Percentiles rank a stretch among this genome's conserved stretches.
phyloP scores from a whole-genome alignment of 208 protist species.

The Acanthamoeba triangularis region DNA sequence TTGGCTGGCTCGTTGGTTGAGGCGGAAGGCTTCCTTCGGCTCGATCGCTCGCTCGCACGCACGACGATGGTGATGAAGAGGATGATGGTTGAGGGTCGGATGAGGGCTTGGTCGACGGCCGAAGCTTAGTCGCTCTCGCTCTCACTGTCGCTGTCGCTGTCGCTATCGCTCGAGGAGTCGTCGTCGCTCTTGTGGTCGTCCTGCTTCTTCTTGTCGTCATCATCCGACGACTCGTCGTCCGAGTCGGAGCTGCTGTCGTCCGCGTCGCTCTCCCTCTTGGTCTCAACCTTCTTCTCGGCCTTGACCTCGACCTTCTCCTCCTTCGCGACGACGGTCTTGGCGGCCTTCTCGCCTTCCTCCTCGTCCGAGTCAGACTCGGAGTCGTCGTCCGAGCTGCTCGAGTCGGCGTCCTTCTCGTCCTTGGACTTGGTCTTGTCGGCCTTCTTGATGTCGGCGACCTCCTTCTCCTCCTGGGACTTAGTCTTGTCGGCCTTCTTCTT shows the following conservation, averaged over 20 bases:
- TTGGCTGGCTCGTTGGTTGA: no score
- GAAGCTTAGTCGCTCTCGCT: conserved; percentile 14
- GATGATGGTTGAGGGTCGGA: background rate
- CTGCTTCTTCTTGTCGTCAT: background rate
- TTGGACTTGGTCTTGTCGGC: background rate
- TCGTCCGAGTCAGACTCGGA: background rate
- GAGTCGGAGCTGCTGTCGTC: background rate
- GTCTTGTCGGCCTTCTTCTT: background rate
- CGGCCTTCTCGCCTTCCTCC: background rate
- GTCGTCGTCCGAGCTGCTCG: background rate
- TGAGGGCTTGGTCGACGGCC: background rate
- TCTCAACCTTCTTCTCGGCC: background rate
- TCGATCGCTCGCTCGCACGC: background rate
- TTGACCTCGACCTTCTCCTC: background rate
- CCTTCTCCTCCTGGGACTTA: background rate
- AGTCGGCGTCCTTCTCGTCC: background rate
- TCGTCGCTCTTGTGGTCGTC: background rate
- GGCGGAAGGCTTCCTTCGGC: background rate
- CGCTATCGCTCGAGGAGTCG: conserved; percentile 8
- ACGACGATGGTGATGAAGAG: background rate
- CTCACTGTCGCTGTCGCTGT: conserved; percentile 20
- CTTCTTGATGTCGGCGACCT: background rate
- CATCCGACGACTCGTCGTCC: background rate
- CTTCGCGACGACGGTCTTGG: background rate
- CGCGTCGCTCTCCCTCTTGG: background rate